Base-by-base conservation (phyloP, 1,284 basidiomycete species). In the Cryptococcus wingfieldii region DNA sequence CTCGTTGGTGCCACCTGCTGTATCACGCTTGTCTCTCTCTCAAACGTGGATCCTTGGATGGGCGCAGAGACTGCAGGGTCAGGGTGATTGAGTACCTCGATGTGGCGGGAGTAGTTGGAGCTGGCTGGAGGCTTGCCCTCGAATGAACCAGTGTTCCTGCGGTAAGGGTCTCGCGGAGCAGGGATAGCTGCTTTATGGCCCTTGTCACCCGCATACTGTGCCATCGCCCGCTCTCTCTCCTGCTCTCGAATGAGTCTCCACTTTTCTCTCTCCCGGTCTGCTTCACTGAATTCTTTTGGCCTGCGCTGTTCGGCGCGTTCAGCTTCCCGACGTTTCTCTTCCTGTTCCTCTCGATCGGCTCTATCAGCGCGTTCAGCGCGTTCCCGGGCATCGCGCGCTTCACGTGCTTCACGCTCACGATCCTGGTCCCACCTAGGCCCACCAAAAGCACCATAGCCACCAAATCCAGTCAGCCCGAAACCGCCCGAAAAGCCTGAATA, bases 11-110 rank as follows among this genome's bases (percentile, higher is more conserved):
- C 68, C n/a, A 67, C 65, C 56, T 69, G 70, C 53, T 67, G 60
- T 16, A 69, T 63, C 10, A 65, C 61, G 0, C 67, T 66, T 25
- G 47, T 57, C 6, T 38, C 48, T n/a, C 31, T 28, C 41, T 46
- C 45, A 27, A 23, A 46, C 4, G 3, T 27, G 8, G 41, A 42
- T 6, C 25, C 27, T 28, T 46, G 45, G 9, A 25, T 7, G 25
- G 45, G 8, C 18, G 16, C 27, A 25, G 34, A 38, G 52, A 23
- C 37, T 39, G 46, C 37, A 6, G 56, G 28, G 13, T 64, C 64
- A 27, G 68, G 68, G 3, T 61, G 61, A 54, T 71, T 67, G 47
- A 71, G 58, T 3, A 69, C 69, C 50, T 71, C 69, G 28, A 71
- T 71, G 53, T 68, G 67, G 4, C 63, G 55, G 1, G 61, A 58